Evolutionary conservation across 768 basidiomycete genomes (phyloP), one percentile per base, ranked within the genome.

Genomic region (Mycena belliarum): DNA sequence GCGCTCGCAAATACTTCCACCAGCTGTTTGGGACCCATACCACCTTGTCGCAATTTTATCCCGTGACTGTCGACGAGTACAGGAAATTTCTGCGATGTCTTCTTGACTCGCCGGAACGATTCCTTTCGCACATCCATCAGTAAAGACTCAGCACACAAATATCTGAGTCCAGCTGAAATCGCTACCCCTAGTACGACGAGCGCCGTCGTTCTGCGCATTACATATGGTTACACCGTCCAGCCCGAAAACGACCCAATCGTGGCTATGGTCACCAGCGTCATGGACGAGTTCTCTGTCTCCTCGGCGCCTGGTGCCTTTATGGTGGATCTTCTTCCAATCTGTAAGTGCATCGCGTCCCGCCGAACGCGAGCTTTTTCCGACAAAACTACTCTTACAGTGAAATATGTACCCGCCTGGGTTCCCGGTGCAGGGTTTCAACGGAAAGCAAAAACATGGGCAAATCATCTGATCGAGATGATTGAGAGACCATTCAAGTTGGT

Each of bases 391-490:
- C 29, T 6, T 23, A 9, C 37, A 78, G 77, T 79, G 58, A 67
- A 68, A 42, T 61, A 72, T 29, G 66, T 78, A 42, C 78, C 77
- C 7, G 69, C 68, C 23, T 79, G 77, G 77, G 65, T 77, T 51
- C 77, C 77, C 16, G 78, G 78, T 8, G 77, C 77, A 15, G 63
- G 54, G 3, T 78, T 79, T 68, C 73, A 78, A 62, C 35, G 52
- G 33, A 70, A 66, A 59, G 78, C 76, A 1, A 67, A 65, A 26
- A 60, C 70, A 49, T 79, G 75, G 75, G 66, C 66, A 29, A 61
- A 59, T 41, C 65, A 63, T 26, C 63, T 70, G 14, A 26, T 61
- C 2, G 65, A 70, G 33, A 75, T 74, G 74, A 64, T 70, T 23
- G 68, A 74, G 18, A 63, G 59, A 14, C 73, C 75, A 1, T 76